Evolutionary conservation across 1,139 yeast species (phyloP).

Genomic region (Kurtzmaniella quercitrusa): DNA sequence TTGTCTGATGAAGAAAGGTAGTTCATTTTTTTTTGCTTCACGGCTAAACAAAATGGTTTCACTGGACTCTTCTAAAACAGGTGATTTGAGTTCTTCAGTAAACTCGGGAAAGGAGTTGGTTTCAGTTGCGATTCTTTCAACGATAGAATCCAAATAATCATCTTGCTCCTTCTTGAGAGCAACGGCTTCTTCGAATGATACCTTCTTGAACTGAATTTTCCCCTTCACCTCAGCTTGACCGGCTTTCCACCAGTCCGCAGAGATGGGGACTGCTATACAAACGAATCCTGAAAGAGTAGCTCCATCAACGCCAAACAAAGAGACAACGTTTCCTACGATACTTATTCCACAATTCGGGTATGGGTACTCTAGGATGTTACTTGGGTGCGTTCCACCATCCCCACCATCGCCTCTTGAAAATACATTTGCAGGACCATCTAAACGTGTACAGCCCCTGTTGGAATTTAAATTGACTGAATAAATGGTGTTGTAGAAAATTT

Average conservation of each 20-base stretch:
- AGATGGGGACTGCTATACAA: constrained; percentile 26
- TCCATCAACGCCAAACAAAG: constrained; percentile 33
- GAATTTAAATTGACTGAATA: constrained; percentile 31
- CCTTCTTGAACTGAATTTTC: constrained; percentile 18
- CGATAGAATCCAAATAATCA: constrained; percentile 16
- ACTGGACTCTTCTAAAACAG: constrained; percentile 4
- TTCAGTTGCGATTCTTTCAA: constrained; percentile 9
- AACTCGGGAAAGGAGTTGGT: constrained; percentile 10
- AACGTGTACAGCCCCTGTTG: constrained; percentile 30
- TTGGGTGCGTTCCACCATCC: constrained; percentile 36
- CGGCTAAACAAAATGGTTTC: constrained; percentile 16
- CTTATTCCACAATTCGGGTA: constrained; percentile 33
- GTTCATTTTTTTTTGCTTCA: constrained; percentile 3
- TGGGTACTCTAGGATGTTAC: constrained; percentile 30
- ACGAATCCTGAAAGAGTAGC: constrained; percentile 32
- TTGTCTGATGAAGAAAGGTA: constrained; percentile 25
- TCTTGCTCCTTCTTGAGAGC: constrained; percentile 17
- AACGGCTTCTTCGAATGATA: constrained; percentile 24
- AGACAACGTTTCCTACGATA: constrained; percentile 27
- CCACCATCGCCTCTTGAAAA: constrained; percentile 27
- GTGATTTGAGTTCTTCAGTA: constrained; percentile 13
- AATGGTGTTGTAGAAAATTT: constrained; percentile 18
- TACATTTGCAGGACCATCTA: constrained; percentile 29
- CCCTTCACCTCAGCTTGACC: constrained; percentile 31
- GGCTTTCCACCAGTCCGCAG: constrained; percentile 32